phyloP scores from a whole-genome alignment of 108 stramenopile species.

The Nannochloropsis salina region DNA sequence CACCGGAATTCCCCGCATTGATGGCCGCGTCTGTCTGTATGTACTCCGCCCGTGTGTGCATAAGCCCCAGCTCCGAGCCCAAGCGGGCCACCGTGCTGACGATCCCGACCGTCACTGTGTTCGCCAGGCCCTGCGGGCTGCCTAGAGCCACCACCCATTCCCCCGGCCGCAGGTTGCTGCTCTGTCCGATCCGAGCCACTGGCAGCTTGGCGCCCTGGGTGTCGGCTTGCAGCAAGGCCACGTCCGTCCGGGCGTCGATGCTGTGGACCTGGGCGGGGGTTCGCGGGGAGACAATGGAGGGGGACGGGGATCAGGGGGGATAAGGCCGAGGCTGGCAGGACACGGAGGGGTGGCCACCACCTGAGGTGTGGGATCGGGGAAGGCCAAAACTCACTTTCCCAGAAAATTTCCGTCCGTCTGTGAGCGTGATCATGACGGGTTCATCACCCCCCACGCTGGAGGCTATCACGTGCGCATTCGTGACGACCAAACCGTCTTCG shows the following conservation, averaged over 20 bases:
- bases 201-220: slow-evolving; percentile 31
- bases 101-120: slow-evolving; percentile 45
- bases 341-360: neutral
- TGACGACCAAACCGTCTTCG: slow-evolving; percentile 43
- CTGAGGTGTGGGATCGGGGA: neutral
- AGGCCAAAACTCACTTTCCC: neutral
- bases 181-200: slow-evolving; percentile 26
- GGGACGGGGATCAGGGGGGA: neutral
- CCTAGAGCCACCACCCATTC: slow-evolving; percentile 53
- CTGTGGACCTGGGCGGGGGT: neutral
- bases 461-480: slow-evolving; percentile 50
- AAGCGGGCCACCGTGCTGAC: slow-evolving; percentile 31
- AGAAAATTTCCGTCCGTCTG: slow-evolving; percentile 10
- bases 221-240: slow-evolving; percentile 5
- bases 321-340: neutral
- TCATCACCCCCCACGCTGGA: neutral
- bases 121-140: slow-evolving; percentile 34
- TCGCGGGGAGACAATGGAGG: neutral
- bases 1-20: slow-evolving; percentile 59
- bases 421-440: neutral
- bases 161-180: slow-evolving; percentile 26
- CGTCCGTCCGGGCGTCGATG: neutral
- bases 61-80: slow-evolving; percentile 41
- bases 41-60: slow-evolving; percentile 35
- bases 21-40: slow-evolving; percentile 56